Evolutionary conservation across 805 yeast genomes (phyloP).

Genomic region (Metschnikowia anglica): DNA sequence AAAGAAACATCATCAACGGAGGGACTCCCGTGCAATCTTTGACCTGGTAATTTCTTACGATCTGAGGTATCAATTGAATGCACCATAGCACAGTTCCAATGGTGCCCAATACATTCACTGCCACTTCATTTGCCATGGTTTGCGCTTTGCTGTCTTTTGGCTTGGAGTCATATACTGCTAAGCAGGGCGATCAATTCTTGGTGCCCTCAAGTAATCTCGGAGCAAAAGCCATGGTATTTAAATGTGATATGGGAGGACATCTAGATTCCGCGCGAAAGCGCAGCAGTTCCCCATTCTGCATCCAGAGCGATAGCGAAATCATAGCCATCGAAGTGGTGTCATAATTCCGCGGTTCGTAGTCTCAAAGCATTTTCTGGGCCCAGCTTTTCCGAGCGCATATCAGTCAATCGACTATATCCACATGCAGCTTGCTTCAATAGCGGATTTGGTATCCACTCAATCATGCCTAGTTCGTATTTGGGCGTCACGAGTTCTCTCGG

Average conservation of each 20-base stretch:
- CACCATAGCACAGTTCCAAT: conserved; percentile 93
- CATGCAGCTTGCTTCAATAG: too few species aligned
- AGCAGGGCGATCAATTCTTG: background rate
- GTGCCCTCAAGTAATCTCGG: too few species aligned
- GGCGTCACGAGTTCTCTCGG: too few species aligned
- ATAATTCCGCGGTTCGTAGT: too few species aligned
- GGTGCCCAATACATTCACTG: conserved; percentile 78
- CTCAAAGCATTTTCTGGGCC: too few species aligned
- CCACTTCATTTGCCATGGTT: conserved; percentile 38
- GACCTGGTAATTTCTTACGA: conserved; percentile 65
- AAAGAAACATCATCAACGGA: conserved; percentile 80
- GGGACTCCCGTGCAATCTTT: conserved; percentile 88
- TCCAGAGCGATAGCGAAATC: background rate
- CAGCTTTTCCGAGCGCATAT: too few species aligned
- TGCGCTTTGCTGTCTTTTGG: background rate
- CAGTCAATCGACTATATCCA: too few species aligned
- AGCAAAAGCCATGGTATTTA: background rate
- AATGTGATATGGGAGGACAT: background rate
- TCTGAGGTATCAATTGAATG: conserved; percentile 84
- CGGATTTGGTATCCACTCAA: too few species aligned
- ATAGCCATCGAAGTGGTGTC: too few species aligned
- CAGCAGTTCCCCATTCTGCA: conserved; percentile 2
- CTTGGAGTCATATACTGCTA: background rate
- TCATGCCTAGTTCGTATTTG: too few species aligned
- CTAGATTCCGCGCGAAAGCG: conserved; percentile 3